phyloP scores from a whole-genome alignment of 768 basidiomycete species.

The Calocera viscosa region DNA sequence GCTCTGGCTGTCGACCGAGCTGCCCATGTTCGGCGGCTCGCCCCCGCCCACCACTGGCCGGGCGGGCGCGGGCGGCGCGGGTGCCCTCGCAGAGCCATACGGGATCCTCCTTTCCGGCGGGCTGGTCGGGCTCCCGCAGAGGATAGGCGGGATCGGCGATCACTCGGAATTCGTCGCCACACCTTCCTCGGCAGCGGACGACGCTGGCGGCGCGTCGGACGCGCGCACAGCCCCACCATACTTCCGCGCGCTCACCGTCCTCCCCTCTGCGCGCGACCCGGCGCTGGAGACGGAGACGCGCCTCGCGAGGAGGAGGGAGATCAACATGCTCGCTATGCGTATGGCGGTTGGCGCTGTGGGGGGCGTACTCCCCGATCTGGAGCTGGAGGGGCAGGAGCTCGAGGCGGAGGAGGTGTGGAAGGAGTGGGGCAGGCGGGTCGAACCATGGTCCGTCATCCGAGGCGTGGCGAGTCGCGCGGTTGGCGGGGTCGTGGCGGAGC shows the following conservation, averaged over 20 bases:
- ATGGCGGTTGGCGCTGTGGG: conserved; percentile 70
- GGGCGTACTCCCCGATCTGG: conserved; percentile 28
- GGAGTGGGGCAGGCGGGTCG: conserved; percentile 59
- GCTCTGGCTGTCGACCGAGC: conserved; percentile 42
- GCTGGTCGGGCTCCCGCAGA: not conserved
- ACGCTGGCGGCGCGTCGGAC: not conserved
- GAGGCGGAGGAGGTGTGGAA: conserved; percentile 33
- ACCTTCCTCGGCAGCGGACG: not conserved
- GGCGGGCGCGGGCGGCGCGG: not conserved
- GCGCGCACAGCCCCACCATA: not conserved
- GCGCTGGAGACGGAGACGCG: conserved; percentile 45
- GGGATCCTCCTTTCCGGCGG: not conserved
- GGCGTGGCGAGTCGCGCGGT: conserved; percentile 66
- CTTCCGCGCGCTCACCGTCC: conserved; percentile 38
- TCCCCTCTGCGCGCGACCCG: conserved; percentile 48
- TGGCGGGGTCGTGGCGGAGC: conserved; percentile 43
- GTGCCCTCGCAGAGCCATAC: not conserved
- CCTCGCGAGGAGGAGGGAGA: conserved; percentile 50
- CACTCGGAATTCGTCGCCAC: not conserved
- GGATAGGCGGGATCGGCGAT: not conserved
- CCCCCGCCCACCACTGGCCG: not conserved
- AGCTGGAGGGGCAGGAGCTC: not conserved
- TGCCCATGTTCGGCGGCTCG: conserved; percentile 31
- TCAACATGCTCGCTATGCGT: conserved; percentile 72
- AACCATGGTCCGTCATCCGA: conserved; percentile 55